These are phyloP conservation scores for Monsonia emarginata DNA, from an alignment of 441 rosid species.

Conservation along the genomic window DNA sequence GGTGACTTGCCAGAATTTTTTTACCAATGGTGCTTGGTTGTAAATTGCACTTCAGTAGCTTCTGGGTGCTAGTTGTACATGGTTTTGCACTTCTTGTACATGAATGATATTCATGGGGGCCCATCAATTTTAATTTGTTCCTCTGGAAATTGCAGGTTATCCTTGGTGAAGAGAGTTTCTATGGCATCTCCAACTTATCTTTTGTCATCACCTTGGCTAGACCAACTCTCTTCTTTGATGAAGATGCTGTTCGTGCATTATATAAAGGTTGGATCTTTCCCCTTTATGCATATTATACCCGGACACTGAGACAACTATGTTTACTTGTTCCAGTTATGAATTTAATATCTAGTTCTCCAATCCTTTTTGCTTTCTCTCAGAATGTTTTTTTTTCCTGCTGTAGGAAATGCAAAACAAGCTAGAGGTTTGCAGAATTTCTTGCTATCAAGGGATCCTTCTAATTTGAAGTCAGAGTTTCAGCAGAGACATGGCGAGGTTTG, in stretches of 20 bases:
- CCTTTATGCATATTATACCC: neutral
- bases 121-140: neutral
- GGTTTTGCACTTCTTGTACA: too few species aligned
- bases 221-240: constrained; percentile 47
- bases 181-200: constrained; percentile 39
- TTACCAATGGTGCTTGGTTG: too few species aligned
- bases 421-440: constrained; percentile 49
- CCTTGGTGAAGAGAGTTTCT: constrained; percentile 56
- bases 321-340: neutral
- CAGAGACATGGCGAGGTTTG: constrained; percentile 64
- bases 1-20: too few species aligned
- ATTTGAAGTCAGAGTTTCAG: constrained; percentile 65
- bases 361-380: constrained; percentile 1
- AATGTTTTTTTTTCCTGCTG: constrained; percentile 13
- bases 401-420: constrained; percentile 59
- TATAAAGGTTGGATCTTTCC: constrained; percentile 42
- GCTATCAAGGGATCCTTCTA: constrained; percentile 58
- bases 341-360: neutral
- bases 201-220: constrained; percentile 56
- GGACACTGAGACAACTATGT: neutral
- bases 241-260: constrained; percentile 43
- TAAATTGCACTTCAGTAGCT: neutral
- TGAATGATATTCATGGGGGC: neutral
- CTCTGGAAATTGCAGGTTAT: constrained; percentile 38
- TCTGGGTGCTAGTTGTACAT: neutral